Percentiles rank a stretch among this genome's conserved stretches.
These are phyloP conservation scores for Beta vulgaris DNA, from an alignment of 148 eudicot genomes.

Conservation along the genomic window DNA sequence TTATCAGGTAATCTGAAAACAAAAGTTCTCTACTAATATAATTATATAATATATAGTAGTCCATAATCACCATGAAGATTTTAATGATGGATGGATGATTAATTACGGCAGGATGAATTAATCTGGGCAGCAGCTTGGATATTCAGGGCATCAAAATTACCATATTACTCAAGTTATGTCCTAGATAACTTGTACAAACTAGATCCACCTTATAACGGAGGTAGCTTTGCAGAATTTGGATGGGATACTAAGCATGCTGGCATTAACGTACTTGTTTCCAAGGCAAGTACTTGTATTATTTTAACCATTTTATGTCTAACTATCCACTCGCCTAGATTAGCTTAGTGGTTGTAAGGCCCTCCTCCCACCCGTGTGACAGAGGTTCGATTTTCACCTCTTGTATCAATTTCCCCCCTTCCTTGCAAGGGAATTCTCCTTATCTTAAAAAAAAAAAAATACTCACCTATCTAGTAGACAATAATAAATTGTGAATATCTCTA, in stretches of 20 bases:
- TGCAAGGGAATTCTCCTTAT: too few relatives aligned
- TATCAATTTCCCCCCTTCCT: too few relatives aligned
- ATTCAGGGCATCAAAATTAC: constrained; percentile 46
- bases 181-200: constrained; percentile 29
- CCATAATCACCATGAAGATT: neutral
- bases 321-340: too few relatives aligned
- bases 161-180: constrained; percentile 43
- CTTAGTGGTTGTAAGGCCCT: too few relatives aligned
- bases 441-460: too few relatives aligned
- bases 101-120: constrained; percentile 51
- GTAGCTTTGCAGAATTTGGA: constrained; percentile 51
- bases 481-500: too few relatives aligned
- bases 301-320: neutral
- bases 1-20: constrained; percentile 30
- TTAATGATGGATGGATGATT: neutral
- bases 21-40: neutral
- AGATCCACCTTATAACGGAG: constrained; percentile 25
- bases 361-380: too few relatives aligned
- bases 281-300: constrained; percentile 38
- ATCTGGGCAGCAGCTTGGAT: constrained; percentile 79
- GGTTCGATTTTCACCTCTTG: too few relatives aligned
- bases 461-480: too few relatives aligned
- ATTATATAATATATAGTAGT: too few relatives aligned
- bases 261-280: constrained; percentile 57
- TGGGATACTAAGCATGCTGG: constrained; percentile 78